A percentile compares a stretch with the other conserved stretches of the same genome.
Conservation (phyloP, 192 early-diverging fungal species). For the Fimicolochytrium jonesii region DNA sequence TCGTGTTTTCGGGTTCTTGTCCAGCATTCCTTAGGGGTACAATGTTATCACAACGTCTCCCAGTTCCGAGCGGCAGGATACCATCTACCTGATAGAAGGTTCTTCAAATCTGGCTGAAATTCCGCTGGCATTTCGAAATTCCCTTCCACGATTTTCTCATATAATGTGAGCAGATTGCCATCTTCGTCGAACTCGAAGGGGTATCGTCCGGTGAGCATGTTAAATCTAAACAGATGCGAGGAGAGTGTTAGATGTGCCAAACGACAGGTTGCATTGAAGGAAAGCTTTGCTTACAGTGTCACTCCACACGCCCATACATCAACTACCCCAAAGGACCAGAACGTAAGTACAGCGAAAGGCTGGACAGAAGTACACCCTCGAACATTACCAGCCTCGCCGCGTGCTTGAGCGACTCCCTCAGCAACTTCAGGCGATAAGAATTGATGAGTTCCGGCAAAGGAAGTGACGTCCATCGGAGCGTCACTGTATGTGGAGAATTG, state of each 20-base stretch:
- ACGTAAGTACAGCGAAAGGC: background rate
- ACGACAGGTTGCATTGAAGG: too few species aligned
- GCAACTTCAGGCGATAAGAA: constrained; percentile 54
- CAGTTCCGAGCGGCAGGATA: too few species aligned
- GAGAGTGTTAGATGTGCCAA: too few species aligned
- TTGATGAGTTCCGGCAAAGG: constrained; percentile 59
- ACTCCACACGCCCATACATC: constrained; percentile 60
- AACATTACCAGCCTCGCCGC: constrained; percentile 39
- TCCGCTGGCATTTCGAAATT: constrained; percentile 42
- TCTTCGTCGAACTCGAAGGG: constrained; percentile 57
- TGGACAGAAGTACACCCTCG: background rate
- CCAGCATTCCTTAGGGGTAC: constrained; percentile 54
- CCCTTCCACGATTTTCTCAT: constrained; percentile 45
- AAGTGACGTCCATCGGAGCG: constrained; percentile 29
- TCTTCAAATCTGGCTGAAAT: constrained; percentile 29
- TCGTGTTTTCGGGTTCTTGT: constrained; percentile 33
- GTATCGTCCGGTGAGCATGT: constrained; percentile 53
- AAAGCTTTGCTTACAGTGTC: constrained; percentile 38
- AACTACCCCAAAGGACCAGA: too few species aligned
- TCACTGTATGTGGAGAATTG: constrained; percentile 43
- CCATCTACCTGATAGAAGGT: constrained; percentile 36
- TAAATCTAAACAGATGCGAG: too few species aligned
- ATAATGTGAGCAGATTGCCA: constrained; percentile 46
- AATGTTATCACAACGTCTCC: too few species aligned
- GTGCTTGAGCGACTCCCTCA: constrained; percentile 26